Evolutionary conservation across 495 filamentous ascomycete species (phyloP).

Genomic region (Neurospora sp.): DNA sequence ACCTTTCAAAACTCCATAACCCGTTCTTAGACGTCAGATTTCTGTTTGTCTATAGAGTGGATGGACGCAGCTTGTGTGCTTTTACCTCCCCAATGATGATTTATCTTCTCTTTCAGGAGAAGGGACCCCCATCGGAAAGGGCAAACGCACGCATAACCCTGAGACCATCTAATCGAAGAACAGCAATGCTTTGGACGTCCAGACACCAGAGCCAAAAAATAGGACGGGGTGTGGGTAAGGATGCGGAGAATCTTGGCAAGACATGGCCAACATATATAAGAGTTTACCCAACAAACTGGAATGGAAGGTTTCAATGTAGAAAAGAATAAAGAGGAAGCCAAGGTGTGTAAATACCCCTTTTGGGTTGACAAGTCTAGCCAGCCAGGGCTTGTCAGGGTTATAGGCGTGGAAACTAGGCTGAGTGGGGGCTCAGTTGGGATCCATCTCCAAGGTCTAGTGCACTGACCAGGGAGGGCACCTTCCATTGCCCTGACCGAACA

Average conservation of each 20-base stretch:
- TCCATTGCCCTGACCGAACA: neutral
- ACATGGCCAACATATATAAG: neutral
- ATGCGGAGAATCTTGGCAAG: neutral
- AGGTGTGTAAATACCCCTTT: neutral
- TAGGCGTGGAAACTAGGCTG: neutral
- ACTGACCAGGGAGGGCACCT: neutral
- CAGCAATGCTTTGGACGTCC: neutral
- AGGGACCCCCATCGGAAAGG: neutral
- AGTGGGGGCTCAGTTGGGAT: neutral
- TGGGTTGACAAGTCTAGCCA: neutral
- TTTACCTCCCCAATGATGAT: neutral
- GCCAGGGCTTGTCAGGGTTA: neutral
- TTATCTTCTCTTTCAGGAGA: neutral
- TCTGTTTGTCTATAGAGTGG: neutral
- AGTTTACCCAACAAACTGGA: neutral
- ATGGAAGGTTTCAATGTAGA: neutral
- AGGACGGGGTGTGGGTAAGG: neutral
- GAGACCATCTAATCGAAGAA: neutral
- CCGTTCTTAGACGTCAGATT: neutral
- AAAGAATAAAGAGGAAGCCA: neutral
- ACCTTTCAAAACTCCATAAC: neutral
- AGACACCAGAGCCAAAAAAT: neutral
- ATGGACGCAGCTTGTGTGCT: neutral
- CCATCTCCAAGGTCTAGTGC: neutral
- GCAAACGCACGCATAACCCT: neutral